A percentile compares a stretch with the other conserved stretches of the same genome.
Conservation (phyloP, 805 yeast genomes). For the Zygoascus tannicola region DNA sequence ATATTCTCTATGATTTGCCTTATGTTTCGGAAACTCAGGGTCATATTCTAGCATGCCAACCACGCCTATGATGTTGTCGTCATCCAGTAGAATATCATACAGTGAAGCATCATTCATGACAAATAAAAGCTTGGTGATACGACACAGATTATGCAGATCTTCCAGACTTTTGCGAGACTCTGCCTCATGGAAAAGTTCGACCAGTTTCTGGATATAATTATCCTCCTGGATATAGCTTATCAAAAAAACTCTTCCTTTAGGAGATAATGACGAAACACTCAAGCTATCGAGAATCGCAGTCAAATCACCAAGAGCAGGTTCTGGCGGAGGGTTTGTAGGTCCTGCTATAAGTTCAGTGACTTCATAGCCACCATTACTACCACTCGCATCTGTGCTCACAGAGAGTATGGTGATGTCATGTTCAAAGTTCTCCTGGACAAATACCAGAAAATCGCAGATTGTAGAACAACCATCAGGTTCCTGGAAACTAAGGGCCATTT, state of each 20-base stretch:
- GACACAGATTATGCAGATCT: constrained; percentile 58
- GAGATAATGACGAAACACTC: constrained; percentile 51
- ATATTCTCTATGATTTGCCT: constrained; percentile 71
- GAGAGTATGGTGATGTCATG: constrained; percentile 65
- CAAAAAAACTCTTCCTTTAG: constrained; percentile 52
- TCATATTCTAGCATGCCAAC: constrained; percentile 85
- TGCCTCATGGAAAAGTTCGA: constrained; percentile 43
- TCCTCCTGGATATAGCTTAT: constrained; percentile 45
- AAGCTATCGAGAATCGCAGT: constrained; percentile 46
- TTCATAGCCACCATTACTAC: constrained; percentile 22
- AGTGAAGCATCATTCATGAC: constrained; percentile 61
- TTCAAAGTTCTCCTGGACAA: constrained; percentile 52
- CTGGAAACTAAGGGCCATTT: constrained; percentile 84
- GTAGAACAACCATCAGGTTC: constrained; percentile 83
- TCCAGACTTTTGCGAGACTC: constrained; percentile 46
- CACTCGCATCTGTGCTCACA: constrained; percentile 39
- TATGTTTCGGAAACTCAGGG: constrained; percentile 70
- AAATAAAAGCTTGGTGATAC: constrained; percentile 52
- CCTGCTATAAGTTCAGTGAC: constrained; percentile 70
- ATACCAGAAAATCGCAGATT: constrained; percentile 69
- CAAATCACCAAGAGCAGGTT: constrained; percentile 43
- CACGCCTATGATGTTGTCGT: constrained; percentile 45
- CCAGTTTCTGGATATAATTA: constrained; percentile 45
- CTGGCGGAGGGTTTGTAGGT: constrained; percentile 61
- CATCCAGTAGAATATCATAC: constrained; percentile 48